Percentiles rank a stretch among this genome's conserved stretches.
Conservation (phyloP, 2,329 filamentous ascomycete genomes). For the Colletotrichum orbiculare region DNA sequence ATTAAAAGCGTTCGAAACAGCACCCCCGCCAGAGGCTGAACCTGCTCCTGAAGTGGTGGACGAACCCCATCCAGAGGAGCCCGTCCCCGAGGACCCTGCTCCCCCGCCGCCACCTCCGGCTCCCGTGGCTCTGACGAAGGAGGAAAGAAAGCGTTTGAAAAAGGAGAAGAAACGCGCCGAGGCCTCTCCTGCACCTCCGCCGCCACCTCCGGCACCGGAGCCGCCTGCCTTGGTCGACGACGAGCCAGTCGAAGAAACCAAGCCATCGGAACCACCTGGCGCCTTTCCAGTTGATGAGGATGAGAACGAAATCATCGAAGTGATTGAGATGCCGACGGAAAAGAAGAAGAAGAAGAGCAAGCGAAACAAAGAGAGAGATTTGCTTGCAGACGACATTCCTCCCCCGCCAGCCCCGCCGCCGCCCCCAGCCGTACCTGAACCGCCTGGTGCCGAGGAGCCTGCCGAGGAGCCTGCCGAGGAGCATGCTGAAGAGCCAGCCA, state of each 20-base stretch:
- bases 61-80: conserved; percentile 42
- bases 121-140: conserved; percentile 29
- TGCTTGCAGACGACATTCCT: conserved; percentile 46
- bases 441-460: conserved; percentile 43
- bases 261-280: conserved; percentile 61
- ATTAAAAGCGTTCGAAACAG: conserved; percentile 66
- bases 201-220: conserved; percentile 36
- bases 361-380: conserved; percentile 50
- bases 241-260: conserved; percentile 41
- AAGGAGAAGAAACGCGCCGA: conserved; percentile 52
- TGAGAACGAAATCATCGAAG: conserved; percentile 61
- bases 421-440: conserved; percentile 60
- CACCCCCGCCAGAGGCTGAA: conserved; percentile 47
- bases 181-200: conserved; percentile 39
- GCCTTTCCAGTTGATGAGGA: conserved; percentile 67
- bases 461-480: background rate
- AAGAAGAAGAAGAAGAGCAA: conserved; percentile 58
- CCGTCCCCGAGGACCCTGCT: conserved; percentile 49
- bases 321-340: conserved; percentile 60
- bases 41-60: conserved; percentile 36
- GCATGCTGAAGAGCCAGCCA: background rate
- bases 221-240: conserved; percentile 36
- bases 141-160: conserved; percentile 56
- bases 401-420: conserved; percentile 53
- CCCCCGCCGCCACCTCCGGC: conserved; percentile 53